Evolutionary conservation across 1,284 basidiomycete genomes (phyloP).

Genomic region (Puccinia coronata): DNA sequence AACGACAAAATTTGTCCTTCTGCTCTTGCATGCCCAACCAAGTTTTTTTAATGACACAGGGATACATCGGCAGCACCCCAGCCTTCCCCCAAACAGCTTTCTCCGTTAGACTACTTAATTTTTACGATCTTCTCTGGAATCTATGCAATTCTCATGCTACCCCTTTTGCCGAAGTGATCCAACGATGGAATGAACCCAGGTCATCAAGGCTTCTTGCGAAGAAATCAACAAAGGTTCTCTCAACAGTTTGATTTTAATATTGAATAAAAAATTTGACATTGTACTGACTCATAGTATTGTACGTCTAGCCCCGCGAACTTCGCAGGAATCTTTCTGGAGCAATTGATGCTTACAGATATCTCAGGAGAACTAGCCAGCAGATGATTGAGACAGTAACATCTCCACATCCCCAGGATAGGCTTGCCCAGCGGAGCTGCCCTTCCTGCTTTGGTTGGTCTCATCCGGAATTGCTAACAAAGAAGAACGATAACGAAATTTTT

Average conservation of each 20-base stretch:
- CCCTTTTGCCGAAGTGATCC: background rate
- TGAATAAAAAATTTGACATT: background rate
- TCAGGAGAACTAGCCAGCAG: background rate
- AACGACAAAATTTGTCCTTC: background rate
- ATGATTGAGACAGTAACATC: background rate
- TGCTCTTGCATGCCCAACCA: background rate
- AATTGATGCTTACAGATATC: background rate
- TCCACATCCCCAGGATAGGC: background rate
- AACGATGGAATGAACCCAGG: background rate
- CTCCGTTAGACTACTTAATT: background rate
- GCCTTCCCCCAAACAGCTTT: background rate
- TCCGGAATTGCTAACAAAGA: background rate
- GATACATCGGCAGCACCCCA: background rate
- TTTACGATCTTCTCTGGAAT: conserved; percentile 5
- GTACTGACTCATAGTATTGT: background rate
- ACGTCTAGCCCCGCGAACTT: background rate
- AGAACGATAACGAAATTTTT: background rate
- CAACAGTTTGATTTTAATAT: background rate
- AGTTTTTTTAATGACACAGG: background rate
- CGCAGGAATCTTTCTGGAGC: background rate
- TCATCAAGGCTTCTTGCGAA: background rate
- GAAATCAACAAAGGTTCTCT: background rate
- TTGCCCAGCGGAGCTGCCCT: background rate
- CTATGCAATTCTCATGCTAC: background rate
- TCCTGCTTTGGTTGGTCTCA: background rate